Base-by-base conservation (phyloP, 768 basidiomycete genomes). In the Tulasnella sp. region DNA sequence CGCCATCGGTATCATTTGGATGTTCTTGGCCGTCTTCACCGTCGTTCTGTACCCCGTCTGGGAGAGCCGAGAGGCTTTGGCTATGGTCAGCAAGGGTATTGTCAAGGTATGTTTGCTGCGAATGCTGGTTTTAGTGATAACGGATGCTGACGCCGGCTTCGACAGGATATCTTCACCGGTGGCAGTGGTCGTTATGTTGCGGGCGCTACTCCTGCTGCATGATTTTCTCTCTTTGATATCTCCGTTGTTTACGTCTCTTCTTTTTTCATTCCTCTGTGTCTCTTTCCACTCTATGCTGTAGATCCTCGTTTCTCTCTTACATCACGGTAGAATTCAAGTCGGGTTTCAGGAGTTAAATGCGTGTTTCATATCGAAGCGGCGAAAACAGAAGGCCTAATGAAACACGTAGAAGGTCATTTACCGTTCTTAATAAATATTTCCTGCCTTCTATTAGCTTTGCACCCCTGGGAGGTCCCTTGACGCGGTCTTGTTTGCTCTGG, bases 1-100 rank as follows among this genome's bases (percentile, higher is more conserved):
- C 10, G 85, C 89, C 62, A 79, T 79, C 42, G 92, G 93, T 2
- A 92, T 98, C 80, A 86, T 92, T 46, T 98, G 96, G 96, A 87
- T 92, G 31, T 96, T 97, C 85, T 86, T 88, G 75, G 95, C 94
- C 1, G 87, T 91, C 4, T 88, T 92, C 80, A 86, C 90, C 9
- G 94, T 95, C 62, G 94, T 97, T 27, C 34, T 97, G 19, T 95
- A 95, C 82, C 96, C 96, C 27, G 86, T 97, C 5, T 97, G 88
- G 86, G 96, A 98, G 87, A 94, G 93, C 76, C 87, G 94, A 58
- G 86, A 81, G 6, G 94, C 93, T 0, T 83, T 98, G 71, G 46
- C 19, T 8, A 85, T 89, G 84, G 93, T 97, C 74, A 44, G 81
- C 36, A 84, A 84, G 73, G 94, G 94, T 9, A 85, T 95, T 58